Conservation (phyloP, 306 rosid genomes). For the Hylodesmum podocarpum region DNA sequence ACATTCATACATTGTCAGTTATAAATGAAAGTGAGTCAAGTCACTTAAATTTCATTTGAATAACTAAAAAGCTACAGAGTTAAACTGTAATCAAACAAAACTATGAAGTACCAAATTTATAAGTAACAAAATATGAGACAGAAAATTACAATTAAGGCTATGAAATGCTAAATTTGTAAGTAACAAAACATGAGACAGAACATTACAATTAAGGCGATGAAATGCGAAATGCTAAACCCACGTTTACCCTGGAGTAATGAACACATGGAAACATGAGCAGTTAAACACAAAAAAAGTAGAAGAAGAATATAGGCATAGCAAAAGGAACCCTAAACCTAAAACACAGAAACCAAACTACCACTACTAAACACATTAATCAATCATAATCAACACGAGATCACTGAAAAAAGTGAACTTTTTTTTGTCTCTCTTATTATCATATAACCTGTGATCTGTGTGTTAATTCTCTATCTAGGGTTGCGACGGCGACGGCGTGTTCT, state of each 20-base stretch:
- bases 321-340: conserved; percentile 12
- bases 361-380: not conserved
- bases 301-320: conserved; percentile 7
- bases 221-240: not conserved
- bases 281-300: not conserved
- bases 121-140: not conserved
- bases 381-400: not conserved
- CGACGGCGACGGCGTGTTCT: conserved; percentile 55
- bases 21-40: no score
- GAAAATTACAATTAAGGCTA: not conserved
- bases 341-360: not conserved
- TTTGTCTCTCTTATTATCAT: not conserved
- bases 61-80: no score
- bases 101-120: not conserved
- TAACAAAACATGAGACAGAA: not conserved
- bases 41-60: no score
- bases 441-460: no score
- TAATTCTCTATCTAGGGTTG: conserved; percentile 45
- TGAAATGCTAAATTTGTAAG: not conserved
- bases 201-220: not conserved
- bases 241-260: not conserved
- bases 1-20: no score
- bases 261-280: not conserved
- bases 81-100: not conserved
- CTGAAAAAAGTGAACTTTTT: not conserved